Conservation (phyloP, 73 alveolate genomes). For the Paramecium primaurelia region DNA sequence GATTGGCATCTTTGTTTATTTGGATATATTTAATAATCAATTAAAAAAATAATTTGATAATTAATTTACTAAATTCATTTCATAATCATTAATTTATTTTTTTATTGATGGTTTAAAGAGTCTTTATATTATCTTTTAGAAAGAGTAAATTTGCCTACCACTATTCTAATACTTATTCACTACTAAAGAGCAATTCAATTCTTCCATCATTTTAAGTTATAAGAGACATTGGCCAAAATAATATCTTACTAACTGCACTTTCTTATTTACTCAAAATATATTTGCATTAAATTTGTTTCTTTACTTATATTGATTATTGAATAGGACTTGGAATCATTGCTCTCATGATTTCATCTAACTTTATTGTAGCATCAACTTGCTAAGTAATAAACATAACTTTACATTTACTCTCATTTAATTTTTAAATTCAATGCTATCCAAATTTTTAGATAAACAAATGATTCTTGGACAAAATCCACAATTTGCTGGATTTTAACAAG, state of each 20-base stretch:
- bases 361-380: slow-evolving; percentile 4
- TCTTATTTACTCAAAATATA: not conserved
- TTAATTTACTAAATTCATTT: not conserved
- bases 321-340: not conserved
- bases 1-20: slow-evolving; percentile 16
- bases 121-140: not conserved
- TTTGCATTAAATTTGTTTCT: not conserved
- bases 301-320: not conserved
- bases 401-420: slow-evolving; percentile 36
- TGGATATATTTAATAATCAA: not conserved
- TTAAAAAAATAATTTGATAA: not conserved
- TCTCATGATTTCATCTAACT: slow-evolving; percentile 5
- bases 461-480: slow-evolving; percentile 29
- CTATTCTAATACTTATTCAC: not conserved
- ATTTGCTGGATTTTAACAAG: not conserved
- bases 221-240: slow-evolving; percentile 22
- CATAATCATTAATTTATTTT: not conserved
- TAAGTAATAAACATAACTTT: not conserved
- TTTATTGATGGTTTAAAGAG: not conserved
- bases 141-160: not conserved
- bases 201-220: slow-evolving; percentile 21
- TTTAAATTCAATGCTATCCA: not conserved
- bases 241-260: not conserved
- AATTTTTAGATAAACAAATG: not conserved
- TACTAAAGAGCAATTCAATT: not conserved